Percentiles rank a stretch among this genome's conserved stretches.
These are phyloP conservation scores for Penicillium antarcticum DNA, from an alignment of 495 filamentous ascomycete genomes.

Conservation along the genomic window DNA sequence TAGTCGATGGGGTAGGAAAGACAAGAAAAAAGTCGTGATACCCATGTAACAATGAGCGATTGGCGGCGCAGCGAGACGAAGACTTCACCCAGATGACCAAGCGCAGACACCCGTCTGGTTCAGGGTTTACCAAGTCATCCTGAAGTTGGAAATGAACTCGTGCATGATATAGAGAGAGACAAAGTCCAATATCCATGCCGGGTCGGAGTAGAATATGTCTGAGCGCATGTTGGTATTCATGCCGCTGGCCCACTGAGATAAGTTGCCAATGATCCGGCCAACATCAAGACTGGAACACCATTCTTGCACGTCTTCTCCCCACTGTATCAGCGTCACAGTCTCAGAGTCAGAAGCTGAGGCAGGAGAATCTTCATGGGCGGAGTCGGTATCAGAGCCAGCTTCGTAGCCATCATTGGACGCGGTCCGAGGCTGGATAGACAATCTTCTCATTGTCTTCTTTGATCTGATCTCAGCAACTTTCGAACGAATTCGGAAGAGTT, in stretches of 20 bases:
- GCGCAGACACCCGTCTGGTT: not conserved
- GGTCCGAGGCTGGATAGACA: not conserved
- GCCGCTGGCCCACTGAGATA: slow-evolving; percentile 1
- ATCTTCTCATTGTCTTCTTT: slow-evolving; percentile 1
- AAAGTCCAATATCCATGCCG: slow-evolving; percentile 2
- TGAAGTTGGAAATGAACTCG: not conserved
- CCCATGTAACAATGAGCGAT: too few species aligned
- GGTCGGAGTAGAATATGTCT: not conserved
- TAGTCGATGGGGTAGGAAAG: too few species aligned
- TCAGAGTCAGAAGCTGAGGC: not conserved
- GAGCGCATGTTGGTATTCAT: not conserved
- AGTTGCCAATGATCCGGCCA: not conserved
- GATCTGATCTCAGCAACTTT: slow-evolving; percentile 1
- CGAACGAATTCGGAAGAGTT: slow-evolving; percentile 10
- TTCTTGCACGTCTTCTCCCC: not conserved
- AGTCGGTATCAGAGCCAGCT: not conserved
- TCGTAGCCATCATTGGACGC: not conserved
- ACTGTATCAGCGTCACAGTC: not conserved
- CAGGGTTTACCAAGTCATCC: not conserved
- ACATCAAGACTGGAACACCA: slow-evolving; percentile 5
- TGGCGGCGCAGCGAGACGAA: too few species aligned
- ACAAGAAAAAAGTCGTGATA: not conserved
- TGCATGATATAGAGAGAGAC: slow-evolving; percentile 5
- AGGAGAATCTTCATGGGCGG: not conserved
- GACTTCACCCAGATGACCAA: too few species aligned